Conservation (phyloP, 768 basidiomycete species). For the Pholiota conissans region DNA sequence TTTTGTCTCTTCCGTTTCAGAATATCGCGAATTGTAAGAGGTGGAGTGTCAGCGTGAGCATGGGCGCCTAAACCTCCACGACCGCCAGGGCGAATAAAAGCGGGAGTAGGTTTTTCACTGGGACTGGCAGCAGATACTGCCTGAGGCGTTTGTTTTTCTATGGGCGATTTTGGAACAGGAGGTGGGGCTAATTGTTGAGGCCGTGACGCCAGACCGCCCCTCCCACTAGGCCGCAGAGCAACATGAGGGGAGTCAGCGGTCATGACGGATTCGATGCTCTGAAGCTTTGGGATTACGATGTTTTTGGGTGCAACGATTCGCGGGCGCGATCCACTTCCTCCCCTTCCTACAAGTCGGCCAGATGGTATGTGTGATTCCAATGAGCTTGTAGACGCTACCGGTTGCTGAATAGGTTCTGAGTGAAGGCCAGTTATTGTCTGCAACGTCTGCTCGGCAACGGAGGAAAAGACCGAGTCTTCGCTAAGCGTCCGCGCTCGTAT, state of each 20-base stretch:
- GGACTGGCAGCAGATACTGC: neutral
- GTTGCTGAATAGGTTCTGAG: neutral
- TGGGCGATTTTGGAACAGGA: neutral
- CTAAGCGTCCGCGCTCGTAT: neutral
- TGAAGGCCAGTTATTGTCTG: neutral
- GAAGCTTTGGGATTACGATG: neutral
- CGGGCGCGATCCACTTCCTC: slow-evolving; percentile 18
- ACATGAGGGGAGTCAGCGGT: neutral
- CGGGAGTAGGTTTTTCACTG: neutral
- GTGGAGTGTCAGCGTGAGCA: neutral
- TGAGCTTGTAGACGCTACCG: slow-evolving; percentile 9
- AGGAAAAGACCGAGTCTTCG: neutral
- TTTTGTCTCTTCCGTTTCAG: slow-evolving; percentile 5
- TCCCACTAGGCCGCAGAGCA: slow-evolving; percentile 14
- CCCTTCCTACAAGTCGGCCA: slow-evolving; percentile 20
- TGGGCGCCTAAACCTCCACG: slow-evolving; percentile 6
- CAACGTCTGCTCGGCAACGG: neutral
- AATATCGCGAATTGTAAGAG: slow-evolving; percentile 4
- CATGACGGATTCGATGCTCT: neutral
- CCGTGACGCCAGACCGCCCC: slow-evolving; percentile 21
- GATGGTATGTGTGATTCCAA: slow-evolving; percentile 6
- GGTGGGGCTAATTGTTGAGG: slow-evolving; percentile 12
- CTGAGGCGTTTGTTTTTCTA: neutral
- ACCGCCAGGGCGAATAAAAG: slow-evolving; percentile 9
- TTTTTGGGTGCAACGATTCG: slow-evolving; percentile 11